phyloP scores from a whole-genome alignment of 2,329 filamentous ascomycete genomes.

The Fonsecaea pedrosoi region DNA sequence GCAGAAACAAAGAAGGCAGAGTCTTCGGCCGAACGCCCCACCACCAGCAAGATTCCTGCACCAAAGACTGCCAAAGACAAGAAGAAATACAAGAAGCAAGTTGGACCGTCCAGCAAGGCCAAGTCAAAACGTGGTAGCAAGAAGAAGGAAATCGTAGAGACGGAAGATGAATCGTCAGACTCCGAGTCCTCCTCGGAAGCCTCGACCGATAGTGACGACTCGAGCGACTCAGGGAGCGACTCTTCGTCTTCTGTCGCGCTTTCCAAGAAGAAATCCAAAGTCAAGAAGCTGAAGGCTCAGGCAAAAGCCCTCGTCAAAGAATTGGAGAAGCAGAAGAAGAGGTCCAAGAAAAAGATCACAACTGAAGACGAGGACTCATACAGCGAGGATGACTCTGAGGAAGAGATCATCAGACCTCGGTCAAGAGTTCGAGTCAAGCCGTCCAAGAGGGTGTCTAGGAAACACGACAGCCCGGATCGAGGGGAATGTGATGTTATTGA shows the following conservation, averaged over 20 bases:
- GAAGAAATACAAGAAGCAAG: constrained; percentile 26
- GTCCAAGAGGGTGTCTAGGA: constrained; percentile 21
- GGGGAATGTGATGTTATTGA: constrained; percentile 25
- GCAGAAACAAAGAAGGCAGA: constrained; percentile 26
- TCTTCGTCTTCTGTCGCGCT: constrained; percentile 19
- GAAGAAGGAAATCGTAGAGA: constrained; percentile 14
- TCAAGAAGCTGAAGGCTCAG: constrained; percentile 29
- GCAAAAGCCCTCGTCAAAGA: constrained; percentile 26
- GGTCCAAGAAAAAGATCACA: constrained; percentile 18
- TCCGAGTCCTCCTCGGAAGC: constrained; percentile 20
- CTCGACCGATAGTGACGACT: constrained; percentile 24
- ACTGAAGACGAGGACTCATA: constrained; percentile 27
- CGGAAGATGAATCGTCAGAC: constrained; percentile 13
- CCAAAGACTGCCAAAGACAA: constrained; percentile 24
- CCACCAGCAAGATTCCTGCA: constrained; percentile 17
- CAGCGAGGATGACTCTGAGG: constrained; percentile 12
- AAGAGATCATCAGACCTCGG: constrained; percentile 11
- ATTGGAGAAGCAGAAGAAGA: constrained; percentile 23
- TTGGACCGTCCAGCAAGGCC: constrained; percentile 9
- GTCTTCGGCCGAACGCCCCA: constrained; percentile 21
- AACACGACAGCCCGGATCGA: constrained; percentile 8
- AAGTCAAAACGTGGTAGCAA: constrained; percentile 22
- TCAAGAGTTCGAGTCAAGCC: constrained; percentile 13
- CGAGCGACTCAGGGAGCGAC: constrained; percentile 28
- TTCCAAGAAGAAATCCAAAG: constrained; percentile 28